Evolutionary conservation across 768 basidiomycete species (phyloP).

Genomic region (Chalciporus pseudorubinellus): DNA sequence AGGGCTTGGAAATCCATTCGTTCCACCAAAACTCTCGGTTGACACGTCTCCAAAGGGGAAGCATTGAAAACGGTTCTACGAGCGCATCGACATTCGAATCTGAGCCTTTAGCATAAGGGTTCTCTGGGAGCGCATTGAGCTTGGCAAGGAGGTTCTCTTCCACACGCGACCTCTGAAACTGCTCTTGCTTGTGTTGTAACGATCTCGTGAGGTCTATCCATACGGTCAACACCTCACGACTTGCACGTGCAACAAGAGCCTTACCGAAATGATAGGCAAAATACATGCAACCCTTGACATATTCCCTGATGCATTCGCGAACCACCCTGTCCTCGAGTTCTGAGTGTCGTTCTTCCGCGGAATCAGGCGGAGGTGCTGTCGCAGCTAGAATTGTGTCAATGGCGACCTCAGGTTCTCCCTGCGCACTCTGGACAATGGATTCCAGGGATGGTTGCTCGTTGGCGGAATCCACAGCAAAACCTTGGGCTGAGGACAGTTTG

Average conservation of each 20-base stretch:
- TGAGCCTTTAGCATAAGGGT: constrained; percentile 21
- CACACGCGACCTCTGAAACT: constrained; percentile 52
- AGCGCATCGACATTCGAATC: constrained; percentile 48
- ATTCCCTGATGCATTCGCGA: constrained; percentile 73
- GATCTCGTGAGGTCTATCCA: constrained; percentile 75
- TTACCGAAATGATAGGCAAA: constrained; percentile 84
- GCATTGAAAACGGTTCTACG: constrained; percentile 68
- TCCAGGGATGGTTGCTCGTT: constrained; percentile 29
- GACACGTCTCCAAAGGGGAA: constrained; percentile 90
- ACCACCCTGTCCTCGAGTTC: constrained; percentile 85
- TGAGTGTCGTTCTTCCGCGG: constrained; percentile 62
- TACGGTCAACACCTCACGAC: not conserved
- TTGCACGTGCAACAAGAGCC: constrained; percentile 10
- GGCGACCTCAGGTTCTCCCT: constrained; percentile 50
- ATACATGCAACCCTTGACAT: constrained; percentile 84
- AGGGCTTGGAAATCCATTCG: constrained; percentile 78
- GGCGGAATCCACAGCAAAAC: constrained; percentile 7
- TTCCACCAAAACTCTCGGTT: constrained; percentile 98
- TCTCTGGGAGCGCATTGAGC: constrained; percentile 49
- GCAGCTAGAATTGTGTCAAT: constrained; percentile 57
- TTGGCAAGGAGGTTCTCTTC: constrained; percentile 60
- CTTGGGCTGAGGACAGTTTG: constrained; percentile 23
- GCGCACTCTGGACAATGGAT: constrained; percentile 42
- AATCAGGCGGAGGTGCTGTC: constrained; percentile 59
- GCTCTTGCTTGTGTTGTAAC: constrained; percentile 75